Conservation (phyloP, 2,329 filamentous ascomycete species). For the Aureobasidium sp. region DNA sequence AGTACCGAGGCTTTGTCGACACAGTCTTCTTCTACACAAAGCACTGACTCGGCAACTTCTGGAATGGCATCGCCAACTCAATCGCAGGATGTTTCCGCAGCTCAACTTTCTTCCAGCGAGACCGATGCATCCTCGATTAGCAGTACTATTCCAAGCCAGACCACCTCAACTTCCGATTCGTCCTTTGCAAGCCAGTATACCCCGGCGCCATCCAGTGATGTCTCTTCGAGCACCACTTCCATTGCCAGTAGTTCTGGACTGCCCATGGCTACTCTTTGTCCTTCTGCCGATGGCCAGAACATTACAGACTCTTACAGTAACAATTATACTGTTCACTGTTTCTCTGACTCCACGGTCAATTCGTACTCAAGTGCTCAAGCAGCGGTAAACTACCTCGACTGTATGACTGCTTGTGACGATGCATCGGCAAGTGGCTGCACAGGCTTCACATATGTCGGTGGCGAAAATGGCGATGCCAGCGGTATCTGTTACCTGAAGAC, state of each 20-base stretch:
- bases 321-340: slow-evolving; percentile 14
- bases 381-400: slow-evolving; percentile 13
- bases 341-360: slow-evolving; percentile 10
- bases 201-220: neutral
- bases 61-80: neutral
- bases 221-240: neutral
- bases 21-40: neutral
- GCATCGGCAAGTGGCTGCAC: slow-evolving; percentile 12
- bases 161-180: neutral
- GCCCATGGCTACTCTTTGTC: slow-evolving; percentile 17
- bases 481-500: slow-evolving; percentile 15
- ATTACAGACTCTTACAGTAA: slow-evolving; percentile 12
- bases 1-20: neutral
- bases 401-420: slow-evolving; percentile 15
- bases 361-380: slow-evolving; percentile 14
- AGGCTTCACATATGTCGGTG: slow-evolving; percentile 17
- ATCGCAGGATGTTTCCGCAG: neutral
- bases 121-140: neutral
- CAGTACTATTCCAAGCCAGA: neutral
- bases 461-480: slow-evolving; percentile 2
- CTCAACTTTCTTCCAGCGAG: neutral
- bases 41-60: neutral
- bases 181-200: neutral
- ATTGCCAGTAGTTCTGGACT: neutral
- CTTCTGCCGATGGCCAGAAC: slow-evolving; percentile 10